Evolutionary conservation across 306 rosid genomes (phyloP), one percentile per base, ranked within the genome.

Genomic region (Sechiopsis laciniata): DNA sequence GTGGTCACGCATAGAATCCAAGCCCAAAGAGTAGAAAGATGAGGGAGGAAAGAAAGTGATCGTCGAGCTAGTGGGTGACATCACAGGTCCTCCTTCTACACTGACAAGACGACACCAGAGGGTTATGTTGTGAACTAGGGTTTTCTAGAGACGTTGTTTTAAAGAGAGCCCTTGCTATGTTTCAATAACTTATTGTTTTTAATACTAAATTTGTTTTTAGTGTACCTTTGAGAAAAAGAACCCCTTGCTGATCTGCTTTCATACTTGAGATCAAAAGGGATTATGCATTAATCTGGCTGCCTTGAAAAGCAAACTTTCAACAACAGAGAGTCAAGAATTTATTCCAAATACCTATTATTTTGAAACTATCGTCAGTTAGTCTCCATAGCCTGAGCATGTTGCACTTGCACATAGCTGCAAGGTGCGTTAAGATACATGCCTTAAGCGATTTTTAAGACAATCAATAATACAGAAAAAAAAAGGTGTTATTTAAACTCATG

Each of bases 381-480:
- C 35, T 29, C 50, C 13, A 14, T 12, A 32, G 10, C 10, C 61
- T 8, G 22, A 29, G 50, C 13, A 62, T 1, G 50, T 16, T 32
- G 68, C 50, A 62, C 50, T 8, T 62, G 68, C 68, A 62, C 50
- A 2, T 62, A 32, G 21, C 19, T 29, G 60, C 24, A 59, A 62
- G 22, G 2, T 62, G 22, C 42, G 14, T 12, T 32, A 16, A 1
- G 2, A 14, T 7, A 32, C 60, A 16, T 29, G 2, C 68, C 8
- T 62, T 60, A 13, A 26, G 20, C 11, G 12, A 24, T 58, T 29
- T 10, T 13, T 2, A 60, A 60, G 15, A 19, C 26, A 26, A 7
- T 10, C 24, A 16, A 63, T 6, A 66, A 16, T 3, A 17, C 1
- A n/a, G 53, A 64, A 26, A 26, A 26, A 26, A 26, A 10, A 64